Percentiles rank a stretch among this genome's conserved stretches.
These are phyloP conservation scores for Curvularia eragrostidis DNA, from an alignment of 2,329 filamentous ascomycete genomes.

Conservation along the genomic window DNA sequence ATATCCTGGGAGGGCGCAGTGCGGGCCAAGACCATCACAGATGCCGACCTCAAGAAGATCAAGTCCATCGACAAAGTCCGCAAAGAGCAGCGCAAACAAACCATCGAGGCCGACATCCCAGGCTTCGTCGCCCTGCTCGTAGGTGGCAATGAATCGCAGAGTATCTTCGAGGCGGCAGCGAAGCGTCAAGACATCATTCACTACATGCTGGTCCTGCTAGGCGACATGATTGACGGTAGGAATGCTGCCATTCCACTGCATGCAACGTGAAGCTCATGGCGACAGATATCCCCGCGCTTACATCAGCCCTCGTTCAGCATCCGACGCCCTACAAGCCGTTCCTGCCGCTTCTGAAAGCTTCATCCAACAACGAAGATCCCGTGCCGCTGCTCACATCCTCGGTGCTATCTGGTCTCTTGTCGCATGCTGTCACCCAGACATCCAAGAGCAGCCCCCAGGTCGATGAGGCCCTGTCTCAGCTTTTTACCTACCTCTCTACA, in stretches of 20 bases:
- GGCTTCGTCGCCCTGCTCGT: slow-evolving; percentile 83
- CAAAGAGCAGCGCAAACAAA: slow-evolving; percentile 85
- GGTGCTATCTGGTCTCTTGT: slow-evolving; percentile 81
- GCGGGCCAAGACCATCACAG: slow-evolving; percentile 89
- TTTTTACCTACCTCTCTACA: slow-evolving; percentile 85
- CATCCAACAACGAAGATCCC: slow-evolving; percentile 81
- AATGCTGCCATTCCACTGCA: not conserved
- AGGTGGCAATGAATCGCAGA: slow-evolving; percentile 69
- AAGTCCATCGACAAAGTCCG: slow-evolving; percentile 95
- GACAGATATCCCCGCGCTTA: slow-evolving; percentile 78
- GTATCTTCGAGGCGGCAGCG: slow-evolving; percentile 79
- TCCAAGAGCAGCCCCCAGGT: slow-evolving; percentile 68
- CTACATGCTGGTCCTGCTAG: slow-evolving; percentile 89
- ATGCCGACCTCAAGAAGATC: slow-evolving; percentile 93
- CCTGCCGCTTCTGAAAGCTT: slow-evolving; percentile 81
- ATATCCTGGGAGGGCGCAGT: slow-evolving; percentile 98
- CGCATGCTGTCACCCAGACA: slow-evolving; percentile 65
- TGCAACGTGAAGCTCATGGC: slow-evolving; percentile 23
- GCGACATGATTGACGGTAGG: slow-evolving; percentile 84
- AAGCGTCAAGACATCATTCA: slow-evolving; percentile 91
- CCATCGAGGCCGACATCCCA: slow-evolving; percentile 78
- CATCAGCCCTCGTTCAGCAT: slow-evolving; percentile 76
- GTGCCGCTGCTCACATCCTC: slow-evolving; percentile 90
- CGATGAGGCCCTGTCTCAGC: slow-evolving; percentile 76
- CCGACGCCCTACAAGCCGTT: slow-evolving; percentile 77